These are phyloP conservation scores for Pinus albicaulis DNA, from an alignment of 75 land plant genomes.

Conservation along the genomic window DNA sequence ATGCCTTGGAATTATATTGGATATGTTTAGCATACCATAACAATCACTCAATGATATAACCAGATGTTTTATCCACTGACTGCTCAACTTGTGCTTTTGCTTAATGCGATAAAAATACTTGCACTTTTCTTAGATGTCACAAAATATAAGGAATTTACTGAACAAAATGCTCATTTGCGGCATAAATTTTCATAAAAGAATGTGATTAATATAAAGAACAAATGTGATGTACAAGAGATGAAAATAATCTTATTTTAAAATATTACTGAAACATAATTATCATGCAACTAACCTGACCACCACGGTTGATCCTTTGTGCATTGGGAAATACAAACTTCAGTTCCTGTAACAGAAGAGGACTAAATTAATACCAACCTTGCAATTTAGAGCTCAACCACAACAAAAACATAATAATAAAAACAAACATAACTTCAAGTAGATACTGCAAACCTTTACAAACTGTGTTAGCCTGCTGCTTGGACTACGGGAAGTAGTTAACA, in stretches of 20 bases:
- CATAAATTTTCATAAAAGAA: neutral
- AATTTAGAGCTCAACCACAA: neutral
- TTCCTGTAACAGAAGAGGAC: conserved; percentile 43
- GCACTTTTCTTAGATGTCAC: no score
- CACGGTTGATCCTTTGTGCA: conserved; percentile 90
- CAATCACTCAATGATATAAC: no score
- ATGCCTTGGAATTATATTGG: no score
- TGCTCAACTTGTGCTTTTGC: no score
- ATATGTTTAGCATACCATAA: no score
- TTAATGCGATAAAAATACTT: no score
- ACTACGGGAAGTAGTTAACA: conserved; percentile 89
- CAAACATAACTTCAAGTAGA: neutral
- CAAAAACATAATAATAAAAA: neutral
- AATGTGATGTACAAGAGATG: neutral
- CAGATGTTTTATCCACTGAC: no score
- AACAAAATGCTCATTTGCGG: no score
- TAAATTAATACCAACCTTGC: neutral
- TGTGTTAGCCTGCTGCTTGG: conserved; percentile 93
- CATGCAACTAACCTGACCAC: conserved; percentile 67
- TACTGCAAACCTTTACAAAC: conserved; percentile 75
- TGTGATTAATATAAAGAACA: neutral
- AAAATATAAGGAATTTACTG: no score
- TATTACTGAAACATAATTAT: neutral
- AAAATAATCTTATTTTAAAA: neutral
- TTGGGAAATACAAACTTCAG: conserved; percentile 88